Evolutionary conservation across 345 rosid species (phyloP).

Genomic region (Kernera saxatilis): DNA sequence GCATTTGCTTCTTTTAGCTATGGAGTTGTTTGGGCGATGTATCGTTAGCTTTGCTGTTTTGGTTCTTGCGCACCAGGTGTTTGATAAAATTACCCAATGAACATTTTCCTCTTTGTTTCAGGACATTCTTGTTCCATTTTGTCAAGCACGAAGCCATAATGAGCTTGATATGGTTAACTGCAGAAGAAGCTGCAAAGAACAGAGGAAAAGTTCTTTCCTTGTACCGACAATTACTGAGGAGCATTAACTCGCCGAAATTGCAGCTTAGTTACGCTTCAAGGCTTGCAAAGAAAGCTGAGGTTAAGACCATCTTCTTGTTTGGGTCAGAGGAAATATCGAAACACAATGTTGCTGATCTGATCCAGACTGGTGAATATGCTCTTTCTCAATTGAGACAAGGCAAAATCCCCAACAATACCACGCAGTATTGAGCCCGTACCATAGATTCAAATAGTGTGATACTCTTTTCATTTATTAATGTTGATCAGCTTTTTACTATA

Average conservation of each 20-base stretch:
- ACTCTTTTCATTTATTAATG: too few species aligned
- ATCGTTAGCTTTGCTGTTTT: background rate
- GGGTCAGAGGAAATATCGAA: slow-evolving; percentile 48
- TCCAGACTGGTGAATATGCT: slow-evolving; percentile 47
- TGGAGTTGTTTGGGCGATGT: background rate
- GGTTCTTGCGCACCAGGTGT: slow-evolving; percentile 6
- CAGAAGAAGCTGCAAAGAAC: slow-evolving; percentile 49
- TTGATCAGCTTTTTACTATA: too few species aligned
- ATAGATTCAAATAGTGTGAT: too few species aligned
- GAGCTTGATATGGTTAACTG: slow-evolving; percentile 50
- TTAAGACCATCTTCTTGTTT: slow-evolving; percentile 45
- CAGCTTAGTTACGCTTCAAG: slow-evolving; percentile 54
- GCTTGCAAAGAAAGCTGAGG: slow-evolving; percentile 57
- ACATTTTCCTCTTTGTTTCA: background rate
- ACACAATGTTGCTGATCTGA: slow-evolving; percentile 52
- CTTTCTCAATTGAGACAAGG: slow-evolving; percentile 48
- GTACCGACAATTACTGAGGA: slow-evolving; percentile 49
- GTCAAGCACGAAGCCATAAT: too few species aligned
- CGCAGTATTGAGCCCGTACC: slow-evolving; percentile 31
- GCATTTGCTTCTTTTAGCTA: background rate
- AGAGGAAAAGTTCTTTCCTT: slow-evolving; percentile 46
- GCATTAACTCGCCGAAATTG: slow-evolving; percentile 51
- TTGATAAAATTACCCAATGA: slow-evolving; percentile 25
- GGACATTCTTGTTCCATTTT: background rate
- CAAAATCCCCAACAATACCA: slow-evolving; percentile 39